These are phyloP conservation scores for Trematosphaeria pertusa DNA, from an alignment of 2,329 filamentous ascomycete species.

Conservation along the genomic window DNA sequence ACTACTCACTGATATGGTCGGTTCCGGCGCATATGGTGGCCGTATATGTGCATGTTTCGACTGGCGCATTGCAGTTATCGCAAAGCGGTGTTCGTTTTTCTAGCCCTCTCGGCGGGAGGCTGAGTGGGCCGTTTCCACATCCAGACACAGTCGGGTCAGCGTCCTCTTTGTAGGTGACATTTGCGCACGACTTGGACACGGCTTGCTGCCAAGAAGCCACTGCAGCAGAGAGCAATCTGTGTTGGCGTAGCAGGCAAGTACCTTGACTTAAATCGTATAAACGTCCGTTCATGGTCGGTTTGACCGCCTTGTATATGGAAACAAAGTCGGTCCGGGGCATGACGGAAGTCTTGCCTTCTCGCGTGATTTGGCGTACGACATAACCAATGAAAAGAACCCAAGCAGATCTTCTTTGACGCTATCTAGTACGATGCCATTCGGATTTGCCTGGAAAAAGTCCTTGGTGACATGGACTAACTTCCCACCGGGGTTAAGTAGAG, in stretches of 20 bases:
- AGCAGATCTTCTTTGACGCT: neutral
- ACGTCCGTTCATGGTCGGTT: neutral
- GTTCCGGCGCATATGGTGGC: neutral
- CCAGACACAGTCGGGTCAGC: constrained; percentile 3
- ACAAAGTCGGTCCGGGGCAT: constrained; percentile 6
- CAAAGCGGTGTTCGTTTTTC: constrained; percentile 1
- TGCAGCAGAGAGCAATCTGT: constrained; percentile 8
- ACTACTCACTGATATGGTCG: constrained; percentile 6
- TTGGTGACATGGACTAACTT: neutral
- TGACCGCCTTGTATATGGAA: constrained; percentile 1
- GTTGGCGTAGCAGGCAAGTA: neutral
- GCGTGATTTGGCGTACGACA: neutral
- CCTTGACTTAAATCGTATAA: neutral
- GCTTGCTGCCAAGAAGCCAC: constrained; percentile 8
- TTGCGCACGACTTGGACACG: constrained; percentile 9
- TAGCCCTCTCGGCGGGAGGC: neutral
- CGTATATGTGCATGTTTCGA: neutral
- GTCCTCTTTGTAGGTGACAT: constrained; percentile 8
- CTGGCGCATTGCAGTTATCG: neutral
- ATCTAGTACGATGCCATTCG: neutral
- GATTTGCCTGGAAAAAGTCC: neutral
- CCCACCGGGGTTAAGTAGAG: no score
- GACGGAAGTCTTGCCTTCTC: neutral
- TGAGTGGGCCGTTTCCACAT: neutral
- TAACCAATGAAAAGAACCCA: neutral